phyloP scores from a whole-genome alignment of 2,329 filamentous ascomycete species.

The Trichophyton simii region DNA sequence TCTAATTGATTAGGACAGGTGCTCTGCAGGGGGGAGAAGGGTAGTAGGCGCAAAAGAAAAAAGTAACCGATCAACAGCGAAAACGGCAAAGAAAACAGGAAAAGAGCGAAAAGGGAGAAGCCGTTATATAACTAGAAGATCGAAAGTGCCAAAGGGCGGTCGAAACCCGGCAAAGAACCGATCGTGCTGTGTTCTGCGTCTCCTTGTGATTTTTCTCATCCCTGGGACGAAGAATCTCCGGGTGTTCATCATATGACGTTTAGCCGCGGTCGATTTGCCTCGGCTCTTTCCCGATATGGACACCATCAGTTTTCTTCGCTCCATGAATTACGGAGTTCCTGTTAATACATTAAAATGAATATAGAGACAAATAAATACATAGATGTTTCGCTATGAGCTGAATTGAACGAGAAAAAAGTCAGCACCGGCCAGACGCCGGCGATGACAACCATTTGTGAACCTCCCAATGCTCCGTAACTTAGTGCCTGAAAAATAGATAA shows the following conservation, averaged over 20 bases:
- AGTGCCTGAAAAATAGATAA: background rate
- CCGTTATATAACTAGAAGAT: background rate
- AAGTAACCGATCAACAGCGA: background rate
- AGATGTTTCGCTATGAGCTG: too few relatives aligned
- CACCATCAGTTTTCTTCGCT: background rate
- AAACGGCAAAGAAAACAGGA: background rate
- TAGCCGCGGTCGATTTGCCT: background rate
- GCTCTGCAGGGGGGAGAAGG: background rate
- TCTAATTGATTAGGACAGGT: background rate
- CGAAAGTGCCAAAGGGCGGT: background rate
- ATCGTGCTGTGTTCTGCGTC: background rate
- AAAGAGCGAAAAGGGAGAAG: background rate
- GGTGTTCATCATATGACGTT: background rate
- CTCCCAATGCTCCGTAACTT: background rate
- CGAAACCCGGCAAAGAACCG: background rate
- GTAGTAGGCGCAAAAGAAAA: background rate
- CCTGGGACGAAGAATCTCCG: background rate
- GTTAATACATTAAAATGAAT: too few relatives aligned
- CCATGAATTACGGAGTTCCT: too few relatives aligned
- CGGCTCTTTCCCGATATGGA: background rate
- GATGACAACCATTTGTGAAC: background rate
- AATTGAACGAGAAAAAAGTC: background rate
- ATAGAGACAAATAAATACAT: too few relatives aligned
- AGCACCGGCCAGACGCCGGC: background rate
- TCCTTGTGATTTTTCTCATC: constrained; percentile 1